Percentiles rank a stretch among this genome's conserved stretches.
phyloP scores from a whole-genome alignment of 352 stramenopile species.

The Phytophthora brassicae region DNA sequence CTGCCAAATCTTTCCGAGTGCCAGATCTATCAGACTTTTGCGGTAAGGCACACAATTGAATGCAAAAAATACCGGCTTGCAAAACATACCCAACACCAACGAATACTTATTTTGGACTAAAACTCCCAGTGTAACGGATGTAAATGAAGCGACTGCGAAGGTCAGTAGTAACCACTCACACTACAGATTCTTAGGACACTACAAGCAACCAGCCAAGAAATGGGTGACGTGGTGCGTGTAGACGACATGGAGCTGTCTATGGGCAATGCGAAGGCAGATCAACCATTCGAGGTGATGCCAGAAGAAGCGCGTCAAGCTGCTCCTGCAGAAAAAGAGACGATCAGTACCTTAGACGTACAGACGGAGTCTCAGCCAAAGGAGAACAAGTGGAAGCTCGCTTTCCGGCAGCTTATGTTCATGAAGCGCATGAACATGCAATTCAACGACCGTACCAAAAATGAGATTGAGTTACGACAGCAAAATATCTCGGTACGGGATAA shows the following conservation, averaged over 20 bases:
- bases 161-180: constrained; percentile 1
- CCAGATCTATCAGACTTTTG: too few species aligned
- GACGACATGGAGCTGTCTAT: constrained; percentile 18
- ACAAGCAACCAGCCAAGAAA: neutral
- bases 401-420: constrained; percentile 84
- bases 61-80: too few species aligned
- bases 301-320: constrained; percentile 27
- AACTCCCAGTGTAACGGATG: constrained; percentile 31
- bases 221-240: constrained; percentile 24
- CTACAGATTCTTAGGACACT: constrained; percentile 20
- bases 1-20: too few species aligned
- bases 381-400: constrained; percentile 77
- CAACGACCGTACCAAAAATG: constrained; percentile 73
- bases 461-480: constrained; percentile 78
- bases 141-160: constrained; percentile 12
- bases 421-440: constrained; percentile 84
- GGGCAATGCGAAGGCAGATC: constrained; percentile 7
- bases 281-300: neutral
- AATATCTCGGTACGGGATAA: constrained; percentile 58
- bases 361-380: constrained; percentile 19
- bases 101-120: neutral
- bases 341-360: neutral
- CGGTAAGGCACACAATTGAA: too few species aligned
- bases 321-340: neutral
- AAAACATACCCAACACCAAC: neutral